Evolutionary conservation across 202 grass and related monocot species (phyloP).

Genomic region (Schoenoplectus triqueter): DNA sequence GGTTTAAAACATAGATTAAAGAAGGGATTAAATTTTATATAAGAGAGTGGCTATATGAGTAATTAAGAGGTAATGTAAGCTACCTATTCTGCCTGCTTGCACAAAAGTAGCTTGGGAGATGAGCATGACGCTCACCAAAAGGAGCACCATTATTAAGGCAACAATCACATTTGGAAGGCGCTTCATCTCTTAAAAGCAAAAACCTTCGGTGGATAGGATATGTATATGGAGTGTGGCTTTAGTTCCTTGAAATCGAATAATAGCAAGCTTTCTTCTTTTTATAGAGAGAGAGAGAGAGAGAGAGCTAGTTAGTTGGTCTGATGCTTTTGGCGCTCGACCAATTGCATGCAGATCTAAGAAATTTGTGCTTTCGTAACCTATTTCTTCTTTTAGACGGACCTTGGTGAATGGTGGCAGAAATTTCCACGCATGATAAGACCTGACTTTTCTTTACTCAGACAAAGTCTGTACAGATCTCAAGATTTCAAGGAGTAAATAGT

Average conservation of each 20-base stretch:
- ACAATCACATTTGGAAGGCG: background rate
- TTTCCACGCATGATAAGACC: background rate
- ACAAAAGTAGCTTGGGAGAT: constrained; percentile 1
- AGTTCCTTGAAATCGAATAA: background rate
- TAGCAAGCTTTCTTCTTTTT: background rate
- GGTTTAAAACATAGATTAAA: background rate
- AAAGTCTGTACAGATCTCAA: too few relatives aligned
- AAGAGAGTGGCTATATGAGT: background rate
- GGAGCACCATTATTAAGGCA: background rate
- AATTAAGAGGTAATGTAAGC: background rate
- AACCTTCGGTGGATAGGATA: background rate
- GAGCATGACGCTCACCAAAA: background rate
- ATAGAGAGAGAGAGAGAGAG: background rate
- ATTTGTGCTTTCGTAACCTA: too few relatives aligned
- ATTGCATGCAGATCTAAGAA: too few relatives aligned
- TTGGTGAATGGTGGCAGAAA: background rate
- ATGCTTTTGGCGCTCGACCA: too few relatives aligned
- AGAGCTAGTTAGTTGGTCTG: background rate
- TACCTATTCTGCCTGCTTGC: background rate
- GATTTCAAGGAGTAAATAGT: too few relatives aligned
- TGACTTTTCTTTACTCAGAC: background rate
- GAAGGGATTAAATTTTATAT: background rate
- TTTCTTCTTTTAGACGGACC: background rate
- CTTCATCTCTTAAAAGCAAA: background rate
- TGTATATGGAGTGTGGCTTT: too few relatives aligned